Evolutionary conservation across 179 eudicot species (phyloP).

Genomic region (Sideroxylon spinosum): DNA sequence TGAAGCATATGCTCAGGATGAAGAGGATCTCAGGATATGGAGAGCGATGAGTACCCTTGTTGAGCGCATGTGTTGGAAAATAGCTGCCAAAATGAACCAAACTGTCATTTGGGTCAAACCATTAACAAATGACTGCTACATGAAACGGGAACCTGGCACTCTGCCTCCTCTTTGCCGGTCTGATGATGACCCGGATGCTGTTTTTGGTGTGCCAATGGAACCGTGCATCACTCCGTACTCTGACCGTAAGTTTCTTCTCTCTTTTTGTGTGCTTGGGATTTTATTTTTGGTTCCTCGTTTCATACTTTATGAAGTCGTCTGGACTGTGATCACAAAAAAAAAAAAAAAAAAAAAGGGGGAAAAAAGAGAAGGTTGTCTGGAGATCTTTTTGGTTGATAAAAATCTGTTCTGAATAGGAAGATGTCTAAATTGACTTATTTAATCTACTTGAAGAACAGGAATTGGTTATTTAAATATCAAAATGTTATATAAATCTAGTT

Average conservation of each 20-base stretch:
- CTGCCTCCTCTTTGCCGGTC: conserved; percentile 87
- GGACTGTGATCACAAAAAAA: no score
- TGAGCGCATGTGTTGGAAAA: conserved; percentile 96
- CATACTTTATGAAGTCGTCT: background rate
- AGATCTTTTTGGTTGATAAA: conserved; percentile 1
- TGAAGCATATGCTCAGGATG: conserved; percentile 99
- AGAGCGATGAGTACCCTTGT: conserved; percentile 94
- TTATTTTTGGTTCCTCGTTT: background rate
- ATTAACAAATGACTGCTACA: conserved; percentile 80
- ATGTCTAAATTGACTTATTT: background rate
- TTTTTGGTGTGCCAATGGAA: conserved; percentile 77
- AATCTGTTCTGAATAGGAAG: background rate
- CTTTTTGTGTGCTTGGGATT: background rate
- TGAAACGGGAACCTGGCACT: conserved; percentile 80
- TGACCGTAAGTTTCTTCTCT: conserved; percentile 65
- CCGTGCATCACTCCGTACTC: conserved; percentile 92
- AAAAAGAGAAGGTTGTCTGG: background rate
- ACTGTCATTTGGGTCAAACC: conserved; percentile 98
- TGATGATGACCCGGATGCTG: conserved; percentile 92
- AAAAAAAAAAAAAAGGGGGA: no score
- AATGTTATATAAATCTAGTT: background rate
- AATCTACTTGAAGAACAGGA: background rate
- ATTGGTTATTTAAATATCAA: background rate
- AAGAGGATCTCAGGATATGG: conserved; percentile 95
- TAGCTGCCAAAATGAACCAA: conserved; percentile 86